These are phyloP conservation scores for Dothidotthia symphoricarpi DNA, from an alignment of 2,329 filamentous ascomycete species.

Conservation along the genomic window DNA sequence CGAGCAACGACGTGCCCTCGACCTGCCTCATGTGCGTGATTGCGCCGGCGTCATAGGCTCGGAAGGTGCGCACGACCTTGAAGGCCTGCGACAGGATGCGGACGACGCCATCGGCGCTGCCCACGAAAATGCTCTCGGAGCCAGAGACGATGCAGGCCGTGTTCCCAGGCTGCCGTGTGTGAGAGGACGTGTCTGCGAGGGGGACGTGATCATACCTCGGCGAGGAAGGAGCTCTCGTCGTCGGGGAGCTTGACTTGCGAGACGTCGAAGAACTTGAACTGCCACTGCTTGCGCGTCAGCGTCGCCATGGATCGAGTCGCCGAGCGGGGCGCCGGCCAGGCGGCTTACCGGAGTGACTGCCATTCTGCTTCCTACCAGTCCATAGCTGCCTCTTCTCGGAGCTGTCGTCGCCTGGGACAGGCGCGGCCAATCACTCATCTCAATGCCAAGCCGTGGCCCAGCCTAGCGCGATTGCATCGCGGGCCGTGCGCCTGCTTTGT, in stretches of 20 bases:
- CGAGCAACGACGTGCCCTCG: slow-evolving; percentile 78
- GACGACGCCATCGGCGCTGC: slow-evolving; percentile 78
- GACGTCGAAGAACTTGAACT: slow-evolving; percentile 99
- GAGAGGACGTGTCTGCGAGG: slow-evolving; percentile 13
- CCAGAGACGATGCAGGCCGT: slow-evolving; percentile 83
- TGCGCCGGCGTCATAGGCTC: slow-evolving; percentile 74
- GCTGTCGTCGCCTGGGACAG: slow-evolving; percentile 24
- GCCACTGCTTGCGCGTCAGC: slow-evolving; percentile 66
- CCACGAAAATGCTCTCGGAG: slow-evolving; percentile 85
- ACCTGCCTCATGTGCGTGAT: slow-evolving; percentile 93
- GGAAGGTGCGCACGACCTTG: slow-evolving; percentile 83
- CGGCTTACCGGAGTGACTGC: slow-evolving; percentile 44
- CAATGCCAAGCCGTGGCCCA: not conserved
- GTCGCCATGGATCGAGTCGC: slow-evolving; percentile 9
- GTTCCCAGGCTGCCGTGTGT: slow-evolving; percentile 55
- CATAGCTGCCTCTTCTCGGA: slow-evolving; percentile 17
- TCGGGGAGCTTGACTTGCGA: slow-evolving; percentile 76
- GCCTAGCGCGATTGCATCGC: not conserved
- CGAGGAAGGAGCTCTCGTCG: slow-evolving; percentile 72
- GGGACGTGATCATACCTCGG: slow-evolving; percentile 62
- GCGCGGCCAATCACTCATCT: slow-evolving; percentile 8
- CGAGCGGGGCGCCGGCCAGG: not conserved
- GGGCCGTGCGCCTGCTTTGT: not conserved
- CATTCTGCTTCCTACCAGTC: slow-evolving; percentile 39
- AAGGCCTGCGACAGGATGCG: slow-evolving; percentile 84